Conservation (phyloP, 2,329 filamentous ascomycete species). For the Phialocephala subalpina region DNA sequence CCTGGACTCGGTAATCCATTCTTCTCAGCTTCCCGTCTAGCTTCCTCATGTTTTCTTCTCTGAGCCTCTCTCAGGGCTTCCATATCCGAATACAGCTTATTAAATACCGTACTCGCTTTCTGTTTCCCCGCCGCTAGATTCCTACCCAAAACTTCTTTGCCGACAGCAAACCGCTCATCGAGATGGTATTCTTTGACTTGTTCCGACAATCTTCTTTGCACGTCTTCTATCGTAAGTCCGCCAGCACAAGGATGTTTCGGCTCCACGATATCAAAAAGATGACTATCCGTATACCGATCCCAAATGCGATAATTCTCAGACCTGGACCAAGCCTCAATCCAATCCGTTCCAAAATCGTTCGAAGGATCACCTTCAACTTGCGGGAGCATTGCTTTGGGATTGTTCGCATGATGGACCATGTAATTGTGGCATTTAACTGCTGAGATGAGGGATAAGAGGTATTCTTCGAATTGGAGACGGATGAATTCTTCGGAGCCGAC, state of each 20-base stretch:
- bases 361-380: slow-evolving; percentile 85
- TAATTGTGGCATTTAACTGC: slow-evolving; percentile 89
- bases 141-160: slow-evolving; percentile 85
- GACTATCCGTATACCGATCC: slow-evolving; percentile 79
- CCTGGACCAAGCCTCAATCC: slow-evolving; percentile 84
- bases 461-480: slow-evolving; percentile 95
- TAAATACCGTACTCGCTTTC: slow-evolving; percentile 87
- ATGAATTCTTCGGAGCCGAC: slow-evolving; percentile 98
- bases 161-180: slow-evolving; percentile 86
- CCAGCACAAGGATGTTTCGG: slow-evolving; percentile 94
- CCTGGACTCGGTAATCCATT: slow-evolving; percentile 33
- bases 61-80: slow-evolving; percentile 81
- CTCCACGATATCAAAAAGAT: slow-evolving; percentile 94
- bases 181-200: slow-evolving; percentile 94
- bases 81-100: slow-evolving; percentile 89
- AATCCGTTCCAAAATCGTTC: slow-evolving; percentile 83
- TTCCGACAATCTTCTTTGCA: slow-evolving; percentile 87
- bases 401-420: slow-evolving; percentile 58
- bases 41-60: slow-evolving; percentile 67
- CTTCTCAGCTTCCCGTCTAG: slow-evolving; percentile 44
- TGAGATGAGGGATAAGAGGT: slow-evolving; percentile 87
- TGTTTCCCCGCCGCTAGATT: slow-evolving; percentile 89
- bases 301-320: slow-evolving; percentile 95
- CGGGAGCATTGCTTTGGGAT: slow-evolving; percentile 68
- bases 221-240: slow-evolving; percentile 90